phyloP scores from a whole-genome alignment of 2,329 filamentous ascomycete genomes.

The Acrocalymma vagum region DNA sequence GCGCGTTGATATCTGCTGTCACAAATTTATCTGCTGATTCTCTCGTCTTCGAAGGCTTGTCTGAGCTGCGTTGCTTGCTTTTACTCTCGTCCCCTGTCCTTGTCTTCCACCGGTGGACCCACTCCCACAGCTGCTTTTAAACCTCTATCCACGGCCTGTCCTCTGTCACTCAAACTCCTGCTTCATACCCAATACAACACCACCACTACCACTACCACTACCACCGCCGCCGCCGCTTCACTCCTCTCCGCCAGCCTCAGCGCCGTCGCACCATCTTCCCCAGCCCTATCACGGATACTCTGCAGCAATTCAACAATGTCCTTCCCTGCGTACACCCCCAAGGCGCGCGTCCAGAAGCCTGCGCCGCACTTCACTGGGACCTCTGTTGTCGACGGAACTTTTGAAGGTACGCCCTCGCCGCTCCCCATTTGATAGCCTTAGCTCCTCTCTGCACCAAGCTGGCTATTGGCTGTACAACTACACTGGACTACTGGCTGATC shows the following conservation, averaged over 20 bases:
- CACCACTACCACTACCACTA: conserved; percentile 3
- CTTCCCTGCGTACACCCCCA: conserved; percentile 43
- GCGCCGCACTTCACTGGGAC: conserved; percentile 48
- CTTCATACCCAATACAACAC: conserved; percentile 4
- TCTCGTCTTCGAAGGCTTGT: conserved; percentile 8
- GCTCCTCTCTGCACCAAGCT: no score
- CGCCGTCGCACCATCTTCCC: no score
- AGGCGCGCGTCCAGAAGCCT: conserved; percentile 50
- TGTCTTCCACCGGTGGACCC: conserved; percentile 1
- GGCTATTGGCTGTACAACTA: no score
- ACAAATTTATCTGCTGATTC: conserved; percentile 42
- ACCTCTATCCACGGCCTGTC: not conserved
- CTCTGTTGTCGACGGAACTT: conserved; percentile 50
- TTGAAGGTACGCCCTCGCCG: conserved; percentile 43
- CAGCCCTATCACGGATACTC: conserved; percentile 15
- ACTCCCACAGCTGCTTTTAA: not conserved
- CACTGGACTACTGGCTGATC: no score
- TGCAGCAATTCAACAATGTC: conserved; percentile 31
- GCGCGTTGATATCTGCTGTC: conserved; percentile 33
- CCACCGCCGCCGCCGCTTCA: conserved; percentile 5
- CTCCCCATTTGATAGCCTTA: not conserved
- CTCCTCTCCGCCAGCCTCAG: not conserved
- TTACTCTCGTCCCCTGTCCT: conserved; percentile 8
- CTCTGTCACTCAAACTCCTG: conserved; percentile 4
- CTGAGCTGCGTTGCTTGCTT: conserved; percentile 9